Base-by-base conservation (phyloP, 2,329 filamentous ascomycete species). In the Epichloe glyceriae region DNA sequence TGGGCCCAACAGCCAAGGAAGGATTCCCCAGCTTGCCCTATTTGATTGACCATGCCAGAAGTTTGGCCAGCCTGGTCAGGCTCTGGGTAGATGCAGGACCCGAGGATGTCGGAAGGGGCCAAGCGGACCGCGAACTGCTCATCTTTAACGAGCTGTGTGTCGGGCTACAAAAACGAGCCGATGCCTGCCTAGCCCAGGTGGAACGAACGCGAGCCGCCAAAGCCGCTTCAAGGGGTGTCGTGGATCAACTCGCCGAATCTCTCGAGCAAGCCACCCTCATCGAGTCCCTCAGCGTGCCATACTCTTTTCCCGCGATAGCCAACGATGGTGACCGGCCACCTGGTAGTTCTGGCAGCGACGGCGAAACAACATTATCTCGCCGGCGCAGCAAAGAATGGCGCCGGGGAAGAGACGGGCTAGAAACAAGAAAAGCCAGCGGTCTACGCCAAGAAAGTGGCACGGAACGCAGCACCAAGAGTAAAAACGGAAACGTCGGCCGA, bases 1-100 rank as follows among this genome's bases (percentile, higher is more conserved):
- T 97, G 14, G 85, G 88, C 7, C 80, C 84, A 10, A 83, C 84
- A 0, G 88, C 87, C 8, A 80, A 88, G 51, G 93, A 98, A 69
- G 93, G 93, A 0, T 95, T 96, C 60, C 91, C 90, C 0, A 93
- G 87, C 44, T 73, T 98, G 14, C 93, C 93, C 0, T 96, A 95
- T 63, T 77, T 98, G 4, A 86, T 98, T 54, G 93, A 98, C 58
- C 84, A 90, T 55, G 82, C 89, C 7, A 81, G 88, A 54, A 90
- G 87, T 58, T 89, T 90, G 59, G 88, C 93, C 0, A 83, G 84
- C 38, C 70, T 98, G 17, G 84, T 95, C 20, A 86, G 86, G 60
- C 71, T 93, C 12, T 94, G 87, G 87, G 74, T 85, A 0, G 83
- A 88, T 39, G 64, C 71, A 4, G 72, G 64, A 10, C 67, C 70